phyloP scores from a whole-genome alignment of 345 rosid species.

The Populus pruinosa region DNA sequence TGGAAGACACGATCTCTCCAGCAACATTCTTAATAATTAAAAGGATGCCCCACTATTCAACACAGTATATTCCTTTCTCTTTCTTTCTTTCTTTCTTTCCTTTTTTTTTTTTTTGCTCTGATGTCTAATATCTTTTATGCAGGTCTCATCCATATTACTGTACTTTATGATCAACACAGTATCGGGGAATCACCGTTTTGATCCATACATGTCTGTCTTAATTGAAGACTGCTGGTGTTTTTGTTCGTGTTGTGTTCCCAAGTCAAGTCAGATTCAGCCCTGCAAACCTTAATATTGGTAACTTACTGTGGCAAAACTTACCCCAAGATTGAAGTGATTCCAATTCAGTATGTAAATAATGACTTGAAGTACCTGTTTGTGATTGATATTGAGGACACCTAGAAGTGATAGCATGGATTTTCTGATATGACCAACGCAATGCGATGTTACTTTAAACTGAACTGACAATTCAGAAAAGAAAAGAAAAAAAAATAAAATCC shows the following conservation, averaged over 20 bases:
- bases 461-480: too few species aligned
- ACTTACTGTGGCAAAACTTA: conserved; percentile 36
- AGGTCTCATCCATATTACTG: conserved; percentile 58
- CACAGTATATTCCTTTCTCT: background rate
- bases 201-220: conserved; percentile 62
- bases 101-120: background rate
- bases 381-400: conserved; percentile 64
- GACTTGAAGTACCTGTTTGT: conserved; percentile 81
- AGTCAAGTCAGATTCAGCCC: conserved; percentile 78
- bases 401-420: conserved; percentile 36
- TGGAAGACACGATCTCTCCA: too few species aligned
- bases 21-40: too few species aligned
- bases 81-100: background rate
- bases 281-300: conserved; percentile 39
- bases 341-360: conserved; percentile 55
- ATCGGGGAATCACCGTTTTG: conserved; percentile 82
- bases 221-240: conserved; percentile 61
- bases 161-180: conserved; percentile 81
- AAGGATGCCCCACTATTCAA: too few species aligned
- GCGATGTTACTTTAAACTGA: too few species aligned
- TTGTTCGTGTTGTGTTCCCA: conserved; percentile 70
- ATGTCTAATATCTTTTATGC: conserved; percentile 11
- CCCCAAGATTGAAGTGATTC: conserved; percentile 66
- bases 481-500: too few species aligned
- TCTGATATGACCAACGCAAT: too few species aligned